Base-by-base conservation (phyloP, 768 basidiomycete genomes). In the Leucocoprinus leucothites region DNA sequence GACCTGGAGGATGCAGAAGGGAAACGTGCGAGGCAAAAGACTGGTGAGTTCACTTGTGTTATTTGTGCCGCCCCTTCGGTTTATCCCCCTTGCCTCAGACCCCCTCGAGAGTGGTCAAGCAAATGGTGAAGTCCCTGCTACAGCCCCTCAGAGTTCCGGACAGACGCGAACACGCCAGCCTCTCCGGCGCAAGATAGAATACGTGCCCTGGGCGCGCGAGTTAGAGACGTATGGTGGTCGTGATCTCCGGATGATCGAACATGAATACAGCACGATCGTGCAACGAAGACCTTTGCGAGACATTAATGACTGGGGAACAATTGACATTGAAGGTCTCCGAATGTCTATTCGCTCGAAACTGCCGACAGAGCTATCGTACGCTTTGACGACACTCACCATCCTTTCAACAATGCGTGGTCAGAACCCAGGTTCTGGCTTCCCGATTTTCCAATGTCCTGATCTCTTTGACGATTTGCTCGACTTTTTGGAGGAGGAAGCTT, bases 321-420 rank as follows among this genome's bases (percentile, higher is more conserved):
- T 96, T 48, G 95, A 98, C 63, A 85, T 98, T 56, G 94, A 97
- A 64, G 85, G 85, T n/a, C 77, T 99, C 48, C 86, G 86, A n/a
- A 86, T 99, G 87, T 90, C 91, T 26, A 73, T 99, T 38, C 88
- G 94, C 28, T 96, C 91, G 34, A 79, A 95, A 34, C 71, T 98
- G 40, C 79, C 86, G 8, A 78, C 83, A 44, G 96, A 99, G 68
- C 73, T 95, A 51, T 87, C 94, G 3, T 98, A 94, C 66, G 92
- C 90, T 3, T 72, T 99, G 61, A 93, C 94, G 19, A 91, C 91
- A 3, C 77, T 98, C 60, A 86, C 86, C 3, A 74, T 96, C 65
- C 73, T 97, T 54, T 88, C 89, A 11, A 85, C 86, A 1, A 85
- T 91, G 82, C 82, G 82, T 25, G 85, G 83, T 9, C 81, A 80